A percentile compares a stretch with the other conserved stretches of the same genome.
These are phyloP conservation scores for Coniferiporia sulphurascens DNA, from an alignment of 1,284 basidiomycete genomes.

Conservation along the genomic window DNA sequence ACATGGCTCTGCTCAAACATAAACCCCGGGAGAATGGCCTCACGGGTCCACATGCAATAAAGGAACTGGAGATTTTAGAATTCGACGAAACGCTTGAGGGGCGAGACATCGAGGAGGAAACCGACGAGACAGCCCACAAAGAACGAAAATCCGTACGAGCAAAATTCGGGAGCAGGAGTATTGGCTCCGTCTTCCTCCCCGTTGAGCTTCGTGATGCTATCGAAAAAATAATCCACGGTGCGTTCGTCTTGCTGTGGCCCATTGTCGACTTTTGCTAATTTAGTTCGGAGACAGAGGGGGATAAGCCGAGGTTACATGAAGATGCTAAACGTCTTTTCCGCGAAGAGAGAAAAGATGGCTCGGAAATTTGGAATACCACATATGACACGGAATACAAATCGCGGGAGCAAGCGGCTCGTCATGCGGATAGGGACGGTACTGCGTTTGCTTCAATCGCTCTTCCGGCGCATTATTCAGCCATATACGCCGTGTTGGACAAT, in stretches of 20 bases:
- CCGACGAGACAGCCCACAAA: conserved; percentile 31
- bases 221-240: conserved; percentile 54
- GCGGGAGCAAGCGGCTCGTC: conserved; percentile 47
- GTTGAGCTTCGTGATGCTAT: conserved; percentile 61
- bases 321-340: conserved; percentile 70
- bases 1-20: conserved; percentile 52
- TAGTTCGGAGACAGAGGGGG: conserved; percentile 40
- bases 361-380: conserved; percentile 43
- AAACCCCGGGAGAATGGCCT: conserved; percentile 28
- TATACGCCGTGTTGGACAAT: conserved; percentile 62
- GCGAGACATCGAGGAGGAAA: conserved; percentile 25
- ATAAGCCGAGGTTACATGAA: conserved; percentile 58
- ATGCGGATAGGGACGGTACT: conserved; percentile 61
- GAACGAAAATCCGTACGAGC: conserved; percentile 78
- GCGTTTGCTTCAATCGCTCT: conserved; percentile 72
- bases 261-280: conserved; percentile 15
- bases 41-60: conserved; percentile 21
- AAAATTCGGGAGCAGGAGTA: conserved; percentile 64
- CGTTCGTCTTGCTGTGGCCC: conserved; percentile 20
- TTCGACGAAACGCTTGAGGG: conserved; percentile 25
- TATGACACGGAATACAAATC: conserved; percentile 59
- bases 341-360: conserved; percentile 29
- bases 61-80: conserved; percentile 52
- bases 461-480: conserved; percentile 72
- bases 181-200: conserved; percentile 69